A percentile compares a stretch with the other conserved stretches of the same genome.
Conservation (phyloP, 257 asterid species). For the Solanum microdontum region DNA sequence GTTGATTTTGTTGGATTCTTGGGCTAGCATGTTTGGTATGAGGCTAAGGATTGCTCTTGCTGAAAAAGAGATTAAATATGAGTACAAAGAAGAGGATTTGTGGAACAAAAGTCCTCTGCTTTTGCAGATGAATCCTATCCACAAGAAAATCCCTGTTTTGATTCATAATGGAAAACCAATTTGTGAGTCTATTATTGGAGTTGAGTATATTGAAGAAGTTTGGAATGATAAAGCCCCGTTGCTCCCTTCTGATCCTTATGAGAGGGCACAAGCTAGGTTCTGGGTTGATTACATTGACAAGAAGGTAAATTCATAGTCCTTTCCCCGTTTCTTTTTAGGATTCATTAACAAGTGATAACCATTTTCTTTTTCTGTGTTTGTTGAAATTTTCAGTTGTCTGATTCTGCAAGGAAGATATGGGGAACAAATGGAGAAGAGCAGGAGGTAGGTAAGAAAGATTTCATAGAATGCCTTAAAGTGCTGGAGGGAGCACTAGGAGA, state of each 20-base stretch:
- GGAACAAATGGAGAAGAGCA: constrained; percentile 1
- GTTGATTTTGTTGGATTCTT: constrained; percentile 5
- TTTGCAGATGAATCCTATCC: background rate
- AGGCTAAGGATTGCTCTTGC: constrained; percentile 17
- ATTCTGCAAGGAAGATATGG: background rate
- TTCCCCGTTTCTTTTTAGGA: too few species aligned
- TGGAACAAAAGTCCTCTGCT: background rate
- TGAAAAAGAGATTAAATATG: constrained; percentile 15
- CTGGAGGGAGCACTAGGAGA: constrained; percentile 9
- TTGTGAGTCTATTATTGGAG: background rate
- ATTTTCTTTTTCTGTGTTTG: background rate
- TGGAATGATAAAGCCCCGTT: background rate
- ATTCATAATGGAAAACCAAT: background rate
- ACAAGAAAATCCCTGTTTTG: background rate
- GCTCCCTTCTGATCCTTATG: background rate
- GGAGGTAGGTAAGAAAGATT: constrained; percentile 8
- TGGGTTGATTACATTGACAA: background rate
- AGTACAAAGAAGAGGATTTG: constrained; percentile 13
- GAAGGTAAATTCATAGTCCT: background rate
- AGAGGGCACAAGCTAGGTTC: background rate
- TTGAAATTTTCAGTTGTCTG: background rate
- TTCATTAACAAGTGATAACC: too few species aligned
- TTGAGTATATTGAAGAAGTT: background rate
- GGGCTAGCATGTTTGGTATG: constrained; percentile 15
- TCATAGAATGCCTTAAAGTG: background rate